Percentiles rank a stretch among this genome's conserved stretches.
phyloP scores from a whole-genome alignment of 2,329 filamentous ascomycete genomes.

The Monosporascus sp. region DNA sequence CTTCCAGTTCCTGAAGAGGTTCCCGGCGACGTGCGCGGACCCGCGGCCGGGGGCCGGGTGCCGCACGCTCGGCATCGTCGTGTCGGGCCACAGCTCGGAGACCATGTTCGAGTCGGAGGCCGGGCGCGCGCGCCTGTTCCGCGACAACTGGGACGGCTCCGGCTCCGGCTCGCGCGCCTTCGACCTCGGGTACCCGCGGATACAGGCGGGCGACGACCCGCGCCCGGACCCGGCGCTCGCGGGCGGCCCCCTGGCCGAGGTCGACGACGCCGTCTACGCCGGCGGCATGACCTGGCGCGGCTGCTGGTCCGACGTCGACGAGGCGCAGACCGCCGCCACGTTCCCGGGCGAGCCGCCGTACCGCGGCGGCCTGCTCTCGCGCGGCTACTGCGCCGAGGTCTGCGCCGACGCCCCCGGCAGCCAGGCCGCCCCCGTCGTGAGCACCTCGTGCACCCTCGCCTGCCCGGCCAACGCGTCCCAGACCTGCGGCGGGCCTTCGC shows the following conservation, averaged over 20 bases:
- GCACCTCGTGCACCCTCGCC: constrained; percentile 1
- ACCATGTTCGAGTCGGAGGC: constrained; percentile 5
- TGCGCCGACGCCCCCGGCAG: constrained; percentile 3
- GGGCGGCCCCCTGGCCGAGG: neutral
- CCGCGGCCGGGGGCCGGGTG: neutral
- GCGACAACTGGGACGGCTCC: constrained; percentile 10
- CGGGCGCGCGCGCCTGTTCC: constrained; percentile 8
- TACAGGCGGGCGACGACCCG: constrained; percentile 4
- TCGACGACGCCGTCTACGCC: constrained; percentile 2
- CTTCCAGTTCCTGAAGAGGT: constrained; percentile 6
- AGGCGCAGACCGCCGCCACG: constrained; percentile 2
- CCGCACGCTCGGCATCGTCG: constrained; percentile 6
- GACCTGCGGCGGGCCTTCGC: constrained; percentile 3
- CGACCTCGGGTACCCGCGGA: constrained; percentile 7
- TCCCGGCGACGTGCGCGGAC: constrained; percentile 3
- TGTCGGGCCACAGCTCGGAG: constrained; percentile 5
- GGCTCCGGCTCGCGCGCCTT: neutral
- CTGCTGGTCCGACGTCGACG: constrained; percentile 4
- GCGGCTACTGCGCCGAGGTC: constrained; percentile 1
- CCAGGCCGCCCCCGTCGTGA: constrained; percentile 2
- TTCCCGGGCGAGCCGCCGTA: constrained; percentile 1
- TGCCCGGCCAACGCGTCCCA: constrained; percentile 1
- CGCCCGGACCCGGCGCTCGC: constrained; percentile 6
- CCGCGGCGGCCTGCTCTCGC: constrained; percentile 1
- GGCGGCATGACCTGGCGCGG: constrained; percentile 3